These are phyloP conservation scores for Astraeus odoratus DNA, from an alignment of 768 basidiomycete species.

Conservation along the genomic window DNA sequence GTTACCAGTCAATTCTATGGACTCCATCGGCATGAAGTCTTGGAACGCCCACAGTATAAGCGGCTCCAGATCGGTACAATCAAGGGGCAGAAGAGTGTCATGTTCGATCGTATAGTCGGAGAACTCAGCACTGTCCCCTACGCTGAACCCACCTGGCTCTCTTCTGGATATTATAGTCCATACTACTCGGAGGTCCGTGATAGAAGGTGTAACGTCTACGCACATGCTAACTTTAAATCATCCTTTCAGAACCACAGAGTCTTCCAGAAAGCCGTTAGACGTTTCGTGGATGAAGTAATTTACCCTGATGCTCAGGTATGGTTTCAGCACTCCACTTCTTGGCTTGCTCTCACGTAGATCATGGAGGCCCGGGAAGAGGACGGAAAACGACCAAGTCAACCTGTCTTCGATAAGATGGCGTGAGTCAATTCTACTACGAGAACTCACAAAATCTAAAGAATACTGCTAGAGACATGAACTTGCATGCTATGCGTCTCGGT, in stretches of 20 bases:
- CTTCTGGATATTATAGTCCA: slow-evolving; percentile 57
- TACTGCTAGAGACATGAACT: slow-evolving; percentile 45
- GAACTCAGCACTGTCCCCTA: slow-evolving; percentile 74
- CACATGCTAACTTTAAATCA: slow-evolving; percentile 5
- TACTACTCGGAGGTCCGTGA: slow-evolving; percentile 59
- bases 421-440: slow-evolving; percentile 23
- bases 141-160: slow-evolving; percentile 82
- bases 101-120: slow-evolving; percentile 46
- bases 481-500: slow-evolving; percentile 90
- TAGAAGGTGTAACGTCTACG: neutral
- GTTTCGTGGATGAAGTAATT: slow-evolving; percentile 66
- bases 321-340: slow-evolving; percentile 8
- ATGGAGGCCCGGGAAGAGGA: slow-evolving; percentile 67
- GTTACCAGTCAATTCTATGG: slow-evolving; percentile 85
- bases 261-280: slow-evolving; percentile 41
- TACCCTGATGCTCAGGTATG: slow-evolving; percentile 33
- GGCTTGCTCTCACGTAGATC: slow-evolving; percentile 12
- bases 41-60: slow-evolving; percentile 65
- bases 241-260: slow-evolving; percentile 38
- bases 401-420: slow-evolving; percentile 80
- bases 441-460: neutral
- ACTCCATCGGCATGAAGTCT: slow-evolving; percentile 81
- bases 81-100: slow-evolving; percentile 50
- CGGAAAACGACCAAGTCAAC: slow-evolving; percentile 79
- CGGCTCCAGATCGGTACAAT: slow-evolving; percentile 73